Evolutionary conservation across 1,284 basidiomycete species (phyloP), one percentile per base, ranked within the genome.

Genomic region (Leucoagaricus sp.): DNA sequence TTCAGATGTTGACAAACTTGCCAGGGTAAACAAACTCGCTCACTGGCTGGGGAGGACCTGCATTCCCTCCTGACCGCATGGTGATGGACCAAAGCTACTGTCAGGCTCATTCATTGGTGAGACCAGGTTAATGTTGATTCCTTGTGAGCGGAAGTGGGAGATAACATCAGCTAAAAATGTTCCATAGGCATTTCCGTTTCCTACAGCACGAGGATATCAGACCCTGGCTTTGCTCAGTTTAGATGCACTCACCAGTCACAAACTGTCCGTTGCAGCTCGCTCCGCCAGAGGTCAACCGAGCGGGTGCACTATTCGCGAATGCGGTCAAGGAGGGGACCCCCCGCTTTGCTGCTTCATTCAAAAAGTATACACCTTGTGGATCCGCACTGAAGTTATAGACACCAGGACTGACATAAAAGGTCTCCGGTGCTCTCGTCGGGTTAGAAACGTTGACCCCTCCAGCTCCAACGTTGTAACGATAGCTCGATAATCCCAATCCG

Each of bases 401-500:
- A 1, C 76, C 76, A 2, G 67, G 61, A 34, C 66, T 66, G 38
- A 77, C 68, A 61, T 75, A 79, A 58, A 75, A 74, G 2, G 77
- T 77, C 61, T 74, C 61, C 0, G 75, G 75, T 1, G 75, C 75
- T 12, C 75, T 72, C 9, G 69, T 68, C n/a, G 72, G 71, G 47
- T 73, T 75, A 2, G 66, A 69, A 12, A 78, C 74, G 28, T 69
- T 69, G 10, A 75, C 72, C 7, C 77, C 76, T n/a, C 75, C 77
- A 8, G 68, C 73, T 21, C 77, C 77, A 29, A 78, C 63, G 60
- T 79, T 79, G 60, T 70, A 79, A 13, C 77, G 69, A 60, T 77
- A 79, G 49, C 68, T 72, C 2, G 75, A 75, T n/a, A 79, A 62
- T n/a, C 75, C 76, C 23, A 76, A 68, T 6, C 73, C 75, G 45